Evolutionary conservation across 2,329 filamentous ascomycete species (phyloP).

Genomic region (Penicillium sp.): DNA sequence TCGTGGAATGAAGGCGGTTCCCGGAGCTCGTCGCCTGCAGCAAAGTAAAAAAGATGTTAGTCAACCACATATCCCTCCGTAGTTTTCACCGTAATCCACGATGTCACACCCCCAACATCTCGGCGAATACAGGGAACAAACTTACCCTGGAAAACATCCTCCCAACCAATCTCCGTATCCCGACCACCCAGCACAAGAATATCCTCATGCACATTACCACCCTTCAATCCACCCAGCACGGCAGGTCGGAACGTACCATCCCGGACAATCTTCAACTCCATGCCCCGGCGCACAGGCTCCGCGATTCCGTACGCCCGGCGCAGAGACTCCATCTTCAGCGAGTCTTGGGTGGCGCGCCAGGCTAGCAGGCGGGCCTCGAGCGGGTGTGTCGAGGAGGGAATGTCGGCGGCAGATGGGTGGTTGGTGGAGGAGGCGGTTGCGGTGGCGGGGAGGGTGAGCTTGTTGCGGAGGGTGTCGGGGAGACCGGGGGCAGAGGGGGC

Average conservation of each 20-base stretch:
- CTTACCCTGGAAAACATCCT: conserved; percentile 82
- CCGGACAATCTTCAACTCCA: conserved; percentile 89
- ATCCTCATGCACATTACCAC: conserved; percentile 79
- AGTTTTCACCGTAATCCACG: no score
- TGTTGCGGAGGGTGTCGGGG: conserved; percentile 88
- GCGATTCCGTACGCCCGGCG: conserved; percentile 87
- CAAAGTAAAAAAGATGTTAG: conserved; percentile 7
- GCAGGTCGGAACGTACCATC: conserved; percentile 74
- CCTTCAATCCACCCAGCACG: conserved; percentile 61
- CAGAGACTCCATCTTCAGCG: conserved; percentile 83
- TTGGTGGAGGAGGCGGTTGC: conserved; percentile 48
- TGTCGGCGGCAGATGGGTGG: conserved; percentile 29
- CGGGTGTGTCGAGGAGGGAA: conserved; percentile 74
- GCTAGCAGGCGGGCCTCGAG: conserved; percentile 85
- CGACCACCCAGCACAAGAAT: conserved; percentile 69
- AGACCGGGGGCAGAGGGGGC: conserved; percentile 92
- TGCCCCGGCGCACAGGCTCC: conserved; percentile 86
- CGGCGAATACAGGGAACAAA: conserved; percentile 17
- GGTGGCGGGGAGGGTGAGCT: conserved; percentile 66
- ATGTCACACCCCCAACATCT: neutral
- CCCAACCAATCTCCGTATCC: conserved; percentile 81
- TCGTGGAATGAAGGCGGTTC: conserved; percentile 75
- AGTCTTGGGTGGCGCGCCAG: conserved; percentile 89
- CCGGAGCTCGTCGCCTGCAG: conserved; percentile 66
- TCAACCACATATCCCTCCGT: neutral